phyloP scores from a whole-genome alignment of 371 early-diverging fungal genomes.

The Circinella minor region DNA sequence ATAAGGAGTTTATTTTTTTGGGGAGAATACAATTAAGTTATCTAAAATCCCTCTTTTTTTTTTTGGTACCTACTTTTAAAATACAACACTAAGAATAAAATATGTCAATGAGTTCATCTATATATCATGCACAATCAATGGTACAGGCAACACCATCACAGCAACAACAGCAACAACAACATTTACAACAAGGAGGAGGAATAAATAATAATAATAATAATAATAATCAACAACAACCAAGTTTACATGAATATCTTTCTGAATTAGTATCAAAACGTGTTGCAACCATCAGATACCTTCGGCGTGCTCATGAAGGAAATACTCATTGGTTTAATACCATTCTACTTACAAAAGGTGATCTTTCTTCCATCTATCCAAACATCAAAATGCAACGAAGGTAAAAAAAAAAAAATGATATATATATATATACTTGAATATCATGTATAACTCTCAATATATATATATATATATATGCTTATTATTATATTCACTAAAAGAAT shows the following conservation, averaged over 20 bases:
- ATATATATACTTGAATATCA: no score
- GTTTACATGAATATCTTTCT: slow-evolving; percentile 49
- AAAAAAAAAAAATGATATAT: neutral
- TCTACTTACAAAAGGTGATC: slow-evolving; percentile 56
- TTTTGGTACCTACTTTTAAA: neutral
- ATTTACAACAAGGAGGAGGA: neutral
- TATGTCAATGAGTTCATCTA: slow-evolving; percentile 16
- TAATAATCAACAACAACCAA: slow-evolving; percentile 30
- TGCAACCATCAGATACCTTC: slow-evolving; percentile 67
- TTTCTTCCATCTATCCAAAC: slow-evolving; percentile 44
- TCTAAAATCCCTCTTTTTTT: neutral
- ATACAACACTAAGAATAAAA: neutral
- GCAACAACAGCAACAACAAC: slow-evolving; percentile 6
- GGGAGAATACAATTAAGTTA: neutral
- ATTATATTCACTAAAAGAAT: neutral
- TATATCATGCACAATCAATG: slow-evolving; percentile 3
- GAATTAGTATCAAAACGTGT: slow-evolving; percentile 72
- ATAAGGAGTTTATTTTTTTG: no score
- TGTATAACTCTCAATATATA: no score
- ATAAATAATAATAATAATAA: neutral
- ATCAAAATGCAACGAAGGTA: slow-evolving; percentile 49
- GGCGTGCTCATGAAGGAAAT: slow-evolving; percentile 59
- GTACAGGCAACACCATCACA: neutral
- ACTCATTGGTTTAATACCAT: slow-evolving; percentile 69
- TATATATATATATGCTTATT: no score